Base-by-base conservation (phyloP, 805 yeast species). In the Yarrowia bubula region DNA sequence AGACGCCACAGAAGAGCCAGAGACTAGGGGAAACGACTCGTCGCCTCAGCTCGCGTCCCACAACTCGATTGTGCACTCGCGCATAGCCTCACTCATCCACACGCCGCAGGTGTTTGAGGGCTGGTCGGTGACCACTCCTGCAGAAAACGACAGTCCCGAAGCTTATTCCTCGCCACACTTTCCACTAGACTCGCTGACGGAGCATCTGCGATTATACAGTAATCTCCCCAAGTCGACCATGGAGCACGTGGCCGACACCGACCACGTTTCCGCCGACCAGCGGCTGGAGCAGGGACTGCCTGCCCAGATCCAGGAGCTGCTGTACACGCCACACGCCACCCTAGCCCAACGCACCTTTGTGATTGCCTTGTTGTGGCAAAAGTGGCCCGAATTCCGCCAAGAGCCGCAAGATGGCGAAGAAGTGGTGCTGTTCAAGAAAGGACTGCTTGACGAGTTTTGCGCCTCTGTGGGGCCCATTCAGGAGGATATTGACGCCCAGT, bases 151-250 rank as follows among this genome's bases (percentile, higher is more conserved):
- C 28, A 51, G 44, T 8, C 42, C 47, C 61, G 61, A 55, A 55
- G 61, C 47, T 55, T 55, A 55, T 55, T 55, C 46, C 47, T 55
- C 61, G 61, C 61, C 61, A 55, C 61, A 51, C 60, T 51, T 55
- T 15, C 61, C 61, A 15, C 61, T 55, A 39, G 61, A 55, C 31
- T 55, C 61, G 38, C 61, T 55, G 38, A 55, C 61, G 9, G 61
- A 55, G 61, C 61, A 55, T 55, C 47, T 55, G 38, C 46, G 61
- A 39, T 55, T 55, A 41, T 55, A 55, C 61, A 41, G 60, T 51
- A 38, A 39, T 51, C 15, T 47, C 38, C 8, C 47, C 38, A 31
- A 46, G 47, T 46, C 61, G 38, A 55, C 61, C 37, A 55, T 55
- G 61, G 61, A 55, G 39, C 47, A 38, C 61, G 47, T 28, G 60